Evolutionary conservation across 108 stramenopile genomes (phyloP).

Genomic region (Licmophora abbreviata): DNA sequence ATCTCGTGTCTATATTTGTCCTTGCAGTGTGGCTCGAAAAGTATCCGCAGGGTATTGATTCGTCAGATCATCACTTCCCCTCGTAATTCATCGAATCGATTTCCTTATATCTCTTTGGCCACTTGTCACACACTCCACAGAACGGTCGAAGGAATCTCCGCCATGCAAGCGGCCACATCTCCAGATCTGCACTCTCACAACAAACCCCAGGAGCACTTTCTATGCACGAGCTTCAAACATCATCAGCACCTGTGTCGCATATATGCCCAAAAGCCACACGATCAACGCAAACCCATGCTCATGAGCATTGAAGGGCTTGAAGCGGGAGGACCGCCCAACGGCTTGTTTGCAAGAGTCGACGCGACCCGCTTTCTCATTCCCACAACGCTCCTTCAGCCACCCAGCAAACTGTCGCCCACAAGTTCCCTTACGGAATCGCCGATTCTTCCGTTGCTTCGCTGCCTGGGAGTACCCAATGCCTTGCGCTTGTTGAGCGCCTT

Average conservation of each 20-base stretch:
- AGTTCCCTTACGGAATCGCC: conserved; percentile 13
- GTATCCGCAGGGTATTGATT: no score
- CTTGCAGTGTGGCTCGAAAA: no score
- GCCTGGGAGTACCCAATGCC: conserved; percentile 54
- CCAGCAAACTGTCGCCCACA: background rate
- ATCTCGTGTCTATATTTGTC: no score
- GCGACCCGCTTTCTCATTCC: conserved; percentile 36
- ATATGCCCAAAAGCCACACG: conserved; percentile 17
- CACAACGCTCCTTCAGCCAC: conserved; percentile 24
- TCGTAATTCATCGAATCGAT: no score
- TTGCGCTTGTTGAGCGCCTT: conserved; percentile 64
- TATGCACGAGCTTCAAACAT: conserved; percentile 24
- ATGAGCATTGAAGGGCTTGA: conserved; percentile 28
- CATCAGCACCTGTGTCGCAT: conserved; percentile 25
- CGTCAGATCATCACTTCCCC: no score
- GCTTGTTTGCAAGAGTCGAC: conserved; percentile 31
- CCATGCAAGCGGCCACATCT: conserved; percentile 11
- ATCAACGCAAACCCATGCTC: conserved; percentile 25
- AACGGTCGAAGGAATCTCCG: conserved; percentile 35
- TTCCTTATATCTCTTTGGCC: conserved; percentile 2
- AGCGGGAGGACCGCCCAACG: conserved; percentile 14
- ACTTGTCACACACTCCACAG: no score
- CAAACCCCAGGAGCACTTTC: conserved; percentile 28
- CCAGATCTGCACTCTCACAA: conserved; percentile 5
- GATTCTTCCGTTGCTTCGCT: conserved; percentile 70